phyloP scores from a whole-genome alignment of 2,329 filamentous ascomycete species.

The Monilinia vaccinii-corymbosi region DNA sequence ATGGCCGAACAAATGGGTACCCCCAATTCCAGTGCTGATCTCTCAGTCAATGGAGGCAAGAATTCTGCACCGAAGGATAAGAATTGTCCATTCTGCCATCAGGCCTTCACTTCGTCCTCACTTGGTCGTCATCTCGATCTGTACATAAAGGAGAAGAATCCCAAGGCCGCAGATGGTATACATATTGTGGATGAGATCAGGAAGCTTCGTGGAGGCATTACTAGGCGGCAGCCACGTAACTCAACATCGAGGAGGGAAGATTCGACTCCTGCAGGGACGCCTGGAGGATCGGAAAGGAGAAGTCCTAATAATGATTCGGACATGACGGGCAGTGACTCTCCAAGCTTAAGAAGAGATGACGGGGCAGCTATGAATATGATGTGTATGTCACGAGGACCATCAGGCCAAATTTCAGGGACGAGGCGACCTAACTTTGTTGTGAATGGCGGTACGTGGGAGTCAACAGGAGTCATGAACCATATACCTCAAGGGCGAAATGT shows the following conservation, averaged over 20 bases:
- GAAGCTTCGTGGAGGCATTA: conserved; percentile 76
- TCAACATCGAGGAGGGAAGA: conserved; percentile 44
- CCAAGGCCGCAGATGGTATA: conserved; percentile 74
- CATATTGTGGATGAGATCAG: conserved; percentile 87
- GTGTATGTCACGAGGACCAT: neutral
- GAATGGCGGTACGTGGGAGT: conserved; percentile 57
- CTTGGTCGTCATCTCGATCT: conserved; percentile 89
- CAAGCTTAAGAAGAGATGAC: conserved; percentile 30
- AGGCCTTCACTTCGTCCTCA: conserved; percentile 87
- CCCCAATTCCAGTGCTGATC: conserved; percentile 28
- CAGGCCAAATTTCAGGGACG: conserved; percentile 25
- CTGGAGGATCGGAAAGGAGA: conserved; percentile 32
- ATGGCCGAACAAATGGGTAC: conserved; percentile 30
- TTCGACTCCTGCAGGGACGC: conserved; percentile 49
- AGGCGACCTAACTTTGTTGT: conserved; percentile 21
- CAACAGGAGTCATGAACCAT: conserved; percentile 70
- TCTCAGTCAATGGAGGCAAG: conserved; percentile 26
- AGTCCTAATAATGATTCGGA: conserved; percentile 28
- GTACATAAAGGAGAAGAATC: conserved; percentile 90
- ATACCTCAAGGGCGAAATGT: conserved; percentile 45
- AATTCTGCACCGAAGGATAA: conserved; percentile 58
- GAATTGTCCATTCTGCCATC: conserved; percentile 77
- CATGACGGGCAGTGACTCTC: conserved; percentile 28
- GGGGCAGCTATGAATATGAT: conserved; percentile 30
- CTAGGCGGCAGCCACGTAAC: conserved; percentile 69